Evolutionary conservation across 2,329 filamentous ascomycete genomes (phyloP), one percentile per base, ranked within the genome.

Genomic region (Claviceps sp.): DNA sequence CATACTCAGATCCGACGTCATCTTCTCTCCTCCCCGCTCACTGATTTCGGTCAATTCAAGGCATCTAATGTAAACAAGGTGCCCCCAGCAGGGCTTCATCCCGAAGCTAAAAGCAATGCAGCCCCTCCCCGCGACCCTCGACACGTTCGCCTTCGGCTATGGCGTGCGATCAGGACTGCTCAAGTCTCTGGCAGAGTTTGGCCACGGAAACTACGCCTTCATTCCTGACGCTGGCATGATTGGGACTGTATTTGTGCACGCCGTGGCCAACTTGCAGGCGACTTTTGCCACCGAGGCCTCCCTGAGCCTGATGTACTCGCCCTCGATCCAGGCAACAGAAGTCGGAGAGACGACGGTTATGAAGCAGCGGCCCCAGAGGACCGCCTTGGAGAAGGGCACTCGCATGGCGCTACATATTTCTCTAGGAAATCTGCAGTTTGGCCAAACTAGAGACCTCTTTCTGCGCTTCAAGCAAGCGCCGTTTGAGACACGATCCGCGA

Each of bases 191-290:
- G 73, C 79, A 1, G 78, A 82, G 58, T 65, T 76, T 47, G 73
- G 76, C 0, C 67, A 72, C 2, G 80, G 80, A 1, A 78, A 73
- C 60, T 84, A 79, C 53, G 67, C 76, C 8, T 83, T 82, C 56
- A 82, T 83, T 18, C 75, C 78, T 0, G 79, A 83, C 51, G 72
- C 76, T 0, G 76, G 78, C 54, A 81, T 83, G 77, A 76, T 83
- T 54, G 76, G 76, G 3, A 82, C 79, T 2, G 77, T 80, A 3
- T 82, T 83, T 54, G 70, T 81, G 3, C 77, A 83, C 57, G 77
- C 80, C 2, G 71, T 82, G 2, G 79, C 79, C 18, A 81, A 82
- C 56, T 61, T 83, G 2, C 79, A 80, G 57, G 72, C 74, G 2
- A 82, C 79, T 0, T 81, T 73, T 54, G 78, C 78, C 2, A 74